These are phyloP conservation scores for Monosporascus sp. DNA, from an alignment of 2,329 filamentous ascomycete genomes.

Conservation along the genomic window DNA sequence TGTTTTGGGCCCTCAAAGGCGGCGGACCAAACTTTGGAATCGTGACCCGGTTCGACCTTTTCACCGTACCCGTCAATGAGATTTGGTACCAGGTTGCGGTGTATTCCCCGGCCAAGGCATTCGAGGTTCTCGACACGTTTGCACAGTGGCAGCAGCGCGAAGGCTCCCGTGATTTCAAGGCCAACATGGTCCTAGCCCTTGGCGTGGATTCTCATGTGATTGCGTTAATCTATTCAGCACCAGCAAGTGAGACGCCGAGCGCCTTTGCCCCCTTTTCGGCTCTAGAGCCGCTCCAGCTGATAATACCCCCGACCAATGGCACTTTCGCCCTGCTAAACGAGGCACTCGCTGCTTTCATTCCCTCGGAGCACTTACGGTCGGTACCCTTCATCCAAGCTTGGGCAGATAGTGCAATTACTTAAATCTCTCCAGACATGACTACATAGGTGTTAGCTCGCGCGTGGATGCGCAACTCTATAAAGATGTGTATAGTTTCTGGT, in stretches of 20 bases:
- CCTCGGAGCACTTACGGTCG: neutral
- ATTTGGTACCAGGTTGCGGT: conserved; percentile 18
- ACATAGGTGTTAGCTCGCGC: conserved; percentile 10
- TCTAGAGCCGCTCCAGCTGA: conserved; percentile 4
- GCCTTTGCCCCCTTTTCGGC: conserved; percentile 18
- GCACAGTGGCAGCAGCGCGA: conserved; percentile 22
- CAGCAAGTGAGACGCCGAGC: conserved; percentile 5
- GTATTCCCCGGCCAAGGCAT: conserved; percentile 15
- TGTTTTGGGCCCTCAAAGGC: conserved; percentile 44
- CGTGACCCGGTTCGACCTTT: conserved; percentile 30
- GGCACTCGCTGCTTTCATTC: neutral
- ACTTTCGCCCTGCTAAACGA: conserved; percentile 1
- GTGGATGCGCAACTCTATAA: conserved; percentile 21
- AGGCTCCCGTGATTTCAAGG: conserved; percentile 14
- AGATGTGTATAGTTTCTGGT: conserved; percentile 21
- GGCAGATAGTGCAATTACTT: neutral
- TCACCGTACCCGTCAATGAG: conserved; percentile 15
- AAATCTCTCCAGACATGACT: conserved; percentile 19
- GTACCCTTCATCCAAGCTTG: neutral
- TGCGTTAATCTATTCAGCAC: conserved; percentile 18
- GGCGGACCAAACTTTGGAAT: conserved; percentile 44
- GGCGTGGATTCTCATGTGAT: conserved; percentile 10
- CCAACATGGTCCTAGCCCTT: conserved; percentile 13
- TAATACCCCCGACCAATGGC: conserved; percentile 4
- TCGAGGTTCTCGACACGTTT: conserved; percentile 19